Evolutionary conservation across 306 rosid species (phyloP).

Genomic region (Cicer judaicum): DNA sequence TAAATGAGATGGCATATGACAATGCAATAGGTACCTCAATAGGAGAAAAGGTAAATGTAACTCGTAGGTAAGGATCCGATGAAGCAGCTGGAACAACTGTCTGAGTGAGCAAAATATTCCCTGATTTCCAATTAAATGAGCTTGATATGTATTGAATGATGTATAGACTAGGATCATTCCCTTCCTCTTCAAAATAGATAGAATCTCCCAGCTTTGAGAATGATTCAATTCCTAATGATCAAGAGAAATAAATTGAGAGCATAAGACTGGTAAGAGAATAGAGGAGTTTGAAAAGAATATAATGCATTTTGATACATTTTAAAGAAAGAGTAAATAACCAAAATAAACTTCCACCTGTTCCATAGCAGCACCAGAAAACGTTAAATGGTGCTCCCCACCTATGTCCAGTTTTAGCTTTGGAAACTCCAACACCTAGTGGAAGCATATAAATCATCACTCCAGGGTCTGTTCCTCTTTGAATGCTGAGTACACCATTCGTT

Average conservation of each 20-base stretch:
- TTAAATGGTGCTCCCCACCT: constrained; percentile 74
- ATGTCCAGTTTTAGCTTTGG: constrained; percentile 65
- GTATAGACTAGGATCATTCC: constrained; percentile 61
- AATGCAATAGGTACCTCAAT: constrained; percentile 45
- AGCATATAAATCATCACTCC: constrained; percentile 97
- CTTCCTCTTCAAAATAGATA: constrained; percentile 84
- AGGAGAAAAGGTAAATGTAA: constrained; percentile 59
- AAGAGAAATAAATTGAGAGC: constrained; percentile 19
- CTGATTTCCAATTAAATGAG: constrained; percentile 75
- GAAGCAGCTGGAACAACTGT: constrained; percentile 62
- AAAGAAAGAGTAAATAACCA: neutral
- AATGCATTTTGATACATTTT: neutral
- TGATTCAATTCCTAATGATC: constrained; percentile 69
- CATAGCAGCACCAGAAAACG: constrained; percentile 93
- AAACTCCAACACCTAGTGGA: constrained; percentile 70
- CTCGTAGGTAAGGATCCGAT: constrained; percentile 66
- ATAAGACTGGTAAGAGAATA: neutral
- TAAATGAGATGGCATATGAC: constrained; percentile 21
- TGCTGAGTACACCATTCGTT: constrained; percentile 83
- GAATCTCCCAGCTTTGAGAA: constrained; percentile 93
- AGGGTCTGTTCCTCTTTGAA: constrained; percentile 93
- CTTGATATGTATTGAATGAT: constrained; percentile 85
- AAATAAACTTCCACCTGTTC: constrained; percentile 64
- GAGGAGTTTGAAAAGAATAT: constrained; percentile 18
- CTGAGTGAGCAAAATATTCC: constrained; percentile 56